These are phyloP conservation scores for Lactarius quietus DNA, from an alignment of 768 basidiomycete species.

Conservation along the genomic window DNA sequence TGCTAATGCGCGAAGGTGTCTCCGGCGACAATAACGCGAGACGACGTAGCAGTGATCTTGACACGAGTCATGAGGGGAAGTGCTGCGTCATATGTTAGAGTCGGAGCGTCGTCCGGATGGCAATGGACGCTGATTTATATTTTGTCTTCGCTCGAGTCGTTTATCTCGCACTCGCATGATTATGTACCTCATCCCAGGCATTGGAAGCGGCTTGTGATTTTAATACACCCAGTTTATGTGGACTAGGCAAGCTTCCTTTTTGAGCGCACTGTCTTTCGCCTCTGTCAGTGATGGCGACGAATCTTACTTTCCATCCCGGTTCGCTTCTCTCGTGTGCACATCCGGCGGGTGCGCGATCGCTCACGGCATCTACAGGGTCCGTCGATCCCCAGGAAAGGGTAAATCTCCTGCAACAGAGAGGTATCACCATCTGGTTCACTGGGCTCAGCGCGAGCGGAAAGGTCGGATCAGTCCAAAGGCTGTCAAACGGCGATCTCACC, in stretches of 20 bases:
- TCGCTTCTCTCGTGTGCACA: constrained; percentile 1
- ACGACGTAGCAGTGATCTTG: constrained; percentile 32
- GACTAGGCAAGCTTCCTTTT: not conserved
- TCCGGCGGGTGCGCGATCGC: not conserved
- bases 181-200: constrained; percentile 11
- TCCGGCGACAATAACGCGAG: constrained; percentile 42
- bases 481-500: not conserved
- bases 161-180: not conserved
- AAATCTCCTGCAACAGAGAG: constrained; percentile 9
- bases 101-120: no score
- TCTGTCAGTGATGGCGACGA: constrained; percentile 36
- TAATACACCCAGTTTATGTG: not conserved
- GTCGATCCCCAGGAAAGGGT: constrained; percentile 18
- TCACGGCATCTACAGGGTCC: constrained; percentile 15
- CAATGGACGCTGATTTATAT: constrained; percentile 18
- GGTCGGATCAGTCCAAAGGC: constrained; percentile 40
- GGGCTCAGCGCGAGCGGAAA: constrained; percentile 95
- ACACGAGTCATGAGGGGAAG: constrained; percentile 12
- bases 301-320: constrained; percentile 38
- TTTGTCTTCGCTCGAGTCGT: not conserved
- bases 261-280: not conserved
- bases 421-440: constrained; percentile 67
- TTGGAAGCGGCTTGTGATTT: not conserved
- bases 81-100: constrained; percentile 26
- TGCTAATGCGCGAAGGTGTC: constrained; percentile 89